phyloP scores from a whole-genome alignment of 1,139 yeast genomes.

The Suhomyces ambrosiae region DNA sequence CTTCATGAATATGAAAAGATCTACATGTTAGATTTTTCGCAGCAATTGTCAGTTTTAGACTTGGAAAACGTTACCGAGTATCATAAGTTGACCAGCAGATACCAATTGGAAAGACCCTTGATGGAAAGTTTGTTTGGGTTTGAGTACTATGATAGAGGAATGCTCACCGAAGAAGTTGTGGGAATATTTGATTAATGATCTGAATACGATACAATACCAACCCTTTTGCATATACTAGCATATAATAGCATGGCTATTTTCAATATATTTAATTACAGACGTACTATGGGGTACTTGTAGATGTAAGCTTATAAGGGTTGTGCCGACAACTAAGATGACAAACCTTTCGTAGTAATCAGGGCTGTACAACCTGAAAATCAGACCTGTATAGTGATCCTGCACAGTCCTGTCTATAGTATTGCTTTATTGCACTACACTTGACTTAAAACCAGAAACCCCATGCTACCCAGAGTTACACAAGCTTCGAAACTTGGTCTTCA shows the following conservation, averaged over 20 bases:
- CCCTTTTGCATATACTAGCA: not conserved
- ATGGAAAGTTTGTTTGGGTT: constrained; percentile 34
- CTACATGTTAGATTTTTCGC: constrained; percentile 25
- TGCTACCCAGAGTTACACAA: constrained; percentile 1
- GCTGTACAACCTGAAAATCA: too few species aligned
- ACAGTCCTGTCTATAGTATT: too few species aligned
- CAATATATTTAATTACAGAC: not conserved
- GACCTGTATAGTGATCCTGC: too few species aligned
- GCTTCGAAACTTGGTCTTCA: not conserved
- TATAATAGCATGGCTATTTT: not conserved
- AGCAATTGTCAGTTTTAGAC: constrained; percentile 22
- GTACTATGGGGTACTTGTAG: not conserved
- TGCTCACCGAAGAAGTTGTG: not conserved
- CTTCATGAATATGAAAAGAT: constrained; percentile 19
- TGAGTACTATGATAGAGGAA: constrained; percentile 27
- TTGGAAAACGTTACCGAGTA: constrained; percentile 22
- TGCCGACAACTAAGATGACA: too few species aligned
- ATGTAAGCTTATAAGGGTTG: not conserved
- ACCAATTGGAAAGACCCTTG: constrained; percentile 32
- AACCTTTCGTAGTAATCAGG: too few species aligned
- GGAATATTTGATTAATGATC: not conserved
- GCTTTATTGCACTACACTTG: too few species aligned
- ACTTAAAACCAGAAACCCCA: not conserved
- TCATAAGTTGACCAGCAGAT: constrained; percentile 26
- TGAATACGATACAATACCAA: not conserved